A percentile compares a stretch with the other conserved stretches of the same genome.
These are phyloP conservation scores for Acorus gramineus DNA, from an alignment of 106 monocot species.

Conservation along the genomic window DNA sequence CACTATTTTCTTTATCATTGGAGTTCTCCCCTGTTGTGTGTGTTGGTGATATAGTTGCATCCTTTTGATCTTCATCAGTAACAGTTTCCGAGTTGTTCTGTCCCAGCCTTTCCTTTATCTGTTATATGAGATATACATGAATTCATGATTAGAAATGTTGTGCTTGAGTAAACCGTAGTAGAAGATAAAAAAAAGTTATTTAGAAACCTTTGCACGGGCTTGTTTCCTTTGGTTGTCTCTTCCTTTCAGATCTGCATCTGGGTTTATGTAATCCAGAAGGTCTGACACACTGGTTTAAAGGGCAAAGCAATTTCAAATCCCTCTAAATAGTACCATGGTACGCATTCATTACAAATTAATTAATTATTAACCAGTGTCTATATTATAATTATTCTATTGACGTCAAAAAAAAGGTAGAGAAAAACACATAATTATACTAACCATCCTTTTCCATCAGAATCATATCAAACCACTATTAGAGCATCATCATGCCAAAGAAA, in stretches of 20 bases:
- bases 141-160: too few relatives aligned
- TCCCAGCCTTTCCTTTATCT: slow-evolving; percentile 60
- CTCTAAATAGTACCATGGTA: too few relatives aligned
- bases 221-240: slow-evolving; percentile 81
- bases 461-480: too few relatives aligned
- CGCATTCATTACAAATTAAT: too few relatives aligned
- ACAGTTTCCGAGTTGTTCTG: slow-evolving; percentile 47
- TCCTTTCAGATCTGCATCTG: slow-evolving; percentile 73
- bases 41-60: slow-evolving; percentile 18
- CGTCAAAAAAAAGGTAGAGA: too few relatives aligned
- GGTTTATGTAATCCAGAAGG: slow-evolving; percentile 95
- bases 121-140: background rate
- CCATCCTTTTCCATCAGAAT: too few relatives aligned
- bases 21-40: slow-evolving; percentile 25
- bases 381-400: too few relatives aligned
- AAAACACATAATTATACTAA: too few relatives aligned
- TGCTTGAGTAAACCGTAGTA: background rate
- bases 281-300: slow-evolving; percentile 72
- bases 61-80: slow-evolving; percentile 52
- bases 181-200: background rate
- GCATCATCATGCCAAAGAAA: too few relatives aligned
- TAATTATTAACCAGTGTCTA: too few relatives aligned
- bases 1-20: slow-evolving; percentile 54
- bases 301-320: background rate
- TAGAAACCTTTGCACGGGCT: slow-evolving; percentile 74